Evolutionary conservation across 371 early-diverging fungal genomes (phyloP), one percentile per base, ranked within the genome.

Genomic region (Rhizopus arrhizus): DNA sequence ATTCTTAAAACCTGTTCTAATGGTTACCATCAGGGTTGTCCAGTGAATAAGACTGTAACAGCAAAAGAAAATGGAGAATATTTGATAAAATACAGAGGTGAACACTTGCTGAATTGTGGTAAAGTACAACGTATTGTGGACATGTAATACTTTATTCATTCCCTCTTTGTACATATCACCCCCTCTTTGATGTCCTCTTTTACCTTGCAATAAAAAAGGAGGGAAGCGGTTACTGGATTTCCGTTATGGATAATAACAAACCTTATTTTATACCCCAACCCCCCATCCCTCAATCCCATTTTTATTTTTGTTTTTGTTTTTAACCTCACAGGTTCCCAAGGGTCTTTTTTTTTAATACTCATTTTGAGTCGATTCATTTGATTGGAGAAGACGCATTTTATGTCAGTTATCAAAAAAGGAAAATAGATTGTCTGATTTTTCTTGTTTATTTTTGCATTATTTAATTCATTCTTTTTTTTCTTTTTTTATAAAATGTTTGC

Each of bases 31-130:
- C 45, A 81, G 78, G 81, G 78, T 10, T 81, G 82, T 57, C 75
- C 82, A 6, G 87, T 87, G 3, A 87, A 87, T 61, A 87, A 87
- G 62, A 87, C 87, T 4, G 85, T 85, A 29, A 85, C 84, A 12
- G 78, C 83, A 63, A 80, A 78, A 58, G 85, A 85, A 53, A 76
- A 78, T 55, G 83, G 83, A 6, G 84, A 84, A 47, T 87, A 77
- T 51, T 62, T 84, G 40, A 87, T 85, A 58, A 87, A 87, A 57
- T 84, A 84, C 64, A 71, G 87, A 15, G 87, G 87, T 15, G 82
- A 81, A 38, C 87, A 87, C 66, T 55, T 87, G 29, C 57, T 73
- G 10, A 85, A 82, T 34, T 87, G 87, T 61, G 70, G 75, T 38
- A 79, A 75, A 52, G 78, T 82, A 1, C 77, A 81, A 68, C 75